Evolutionary conservation across 2,329 filamentous ascomycete genomes (phyloP), one percentile per base, ranked within the genome.

Genomic region (Epichloe amarillans): DNA sequence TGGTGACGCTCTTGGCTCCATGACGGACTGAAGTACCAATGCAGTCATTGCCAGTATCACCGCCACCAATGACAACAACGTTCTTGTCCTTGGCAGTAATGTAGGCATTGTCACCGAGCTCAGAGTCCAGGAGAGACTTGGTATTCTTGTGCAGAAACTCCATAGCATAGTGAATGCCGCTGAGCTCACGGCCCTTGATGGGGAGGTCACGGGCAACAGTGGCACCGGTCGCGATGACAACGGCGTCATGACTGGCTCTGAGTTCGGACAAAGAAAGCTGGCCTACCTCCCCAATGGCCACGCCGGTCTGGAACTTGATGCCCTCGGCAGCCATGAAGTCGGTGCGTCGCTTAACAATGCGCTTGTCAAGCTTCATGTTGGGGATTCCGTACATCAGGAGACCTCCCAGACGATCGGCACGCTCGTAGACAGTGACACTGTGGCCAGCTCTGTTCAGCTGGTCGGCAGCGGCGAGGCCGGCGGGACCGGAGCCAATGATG

Each of bases 321-420:
- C 91, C 91, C 70, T 96, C 91, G 3, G 83, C 79, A 50, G 86
- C 87, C 87, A 96, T 91, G 69, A 97, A 89, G 69, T 96, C 88
- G 46, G 93, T 89, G 67, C 91, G 86, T 49, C 91, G 86, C 76
- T 96, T 91, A 54, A 97, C 91, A 56, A 96, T 83, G 64, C 88
- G 88, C 79, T 97, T 97, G 74, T 97, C 91, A 41, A 97, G 85
- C 76, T 97, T 97, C 91, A 97, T 97, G 76, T 97, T 97, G 58
- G 91, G 91, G 59, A 97, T 97, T 59, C 91, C 91, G 65, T 97
- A 96, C 91, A 96, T 96, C 62, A 97, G 80, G 50, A 97, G 76
- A 68, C 91, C 91, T 70, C 91, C 91, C 52, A 85, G 74, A 57
- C 91, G 88, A 65, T 97, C 91, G 53, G 89, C 82, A 57, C 91